Conservation (phyloP, 1,139 yeast genomes). For the Hansenula sp. region DNA sequence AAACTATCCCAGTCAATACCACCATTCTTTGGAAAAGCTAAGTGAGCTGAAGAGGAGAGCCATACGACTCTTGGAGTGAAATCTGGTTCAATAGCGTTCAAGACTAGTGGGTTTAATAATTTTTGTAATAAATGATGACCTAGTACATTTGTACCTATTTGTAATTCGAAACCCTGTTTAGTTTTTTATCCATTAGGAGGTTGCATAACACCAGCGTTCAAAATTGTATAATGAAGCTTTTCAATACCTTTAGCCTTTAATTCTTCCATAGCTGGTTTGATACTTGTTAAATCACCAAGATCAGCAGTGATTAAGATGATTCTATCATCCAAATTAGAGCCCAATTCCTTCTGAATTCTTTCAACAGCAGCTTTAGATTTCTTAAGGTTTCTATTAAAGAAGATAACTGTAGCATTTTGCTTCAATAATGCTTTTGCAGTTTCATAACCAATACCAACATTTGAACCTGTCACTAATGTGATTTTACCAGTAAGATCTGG, state of each 20-base stretch:
- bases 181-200: conserved; percentile 35
- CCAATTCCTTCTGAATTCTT: conserved; percentile 23
- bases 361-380: conserved; percentile 34
- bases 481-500: conserved; percentile 40
- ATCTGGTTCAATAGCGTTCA: conserved; percentile 14
- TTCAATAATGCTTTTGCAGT: conserved; percentile 33
- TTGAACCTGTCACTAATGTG: conserved; percentile 41
- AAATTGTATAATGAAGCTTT: conserved; percentile 39
- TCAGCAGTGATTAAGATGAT: conserved; percentile 32
- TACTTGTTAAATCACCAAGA: conserved; percentile 38
- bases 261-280: conserved; percentile 35
- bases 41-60: conserved; percentile 40
- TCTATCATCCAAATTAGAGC: conserved; percentile 15
- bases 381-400: conserved; percentile 34
- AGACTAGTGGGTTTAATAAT: conserved; percentile 38
- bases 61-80: conserved; percentile 38
- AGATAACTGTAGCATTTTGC: conserved; percentile 40
- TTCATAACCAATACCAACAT: conserved; percentile 42
- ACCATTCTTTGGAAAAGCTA: conserved; percentile 29
- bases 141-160: conserved; percentile 44
- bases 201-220: conserved; percentile 50
- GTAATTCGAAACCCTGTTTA: conserved; percentile 40
- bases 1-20: conserved; percentile 36
- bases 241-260: conserved; percentile 24
- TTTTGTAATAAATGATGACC: conserved; percentile 46